phyloP scores from a whole-genome alignment of 768 basidiomycete genomes.

The Termitomyces heimii region DNA sequence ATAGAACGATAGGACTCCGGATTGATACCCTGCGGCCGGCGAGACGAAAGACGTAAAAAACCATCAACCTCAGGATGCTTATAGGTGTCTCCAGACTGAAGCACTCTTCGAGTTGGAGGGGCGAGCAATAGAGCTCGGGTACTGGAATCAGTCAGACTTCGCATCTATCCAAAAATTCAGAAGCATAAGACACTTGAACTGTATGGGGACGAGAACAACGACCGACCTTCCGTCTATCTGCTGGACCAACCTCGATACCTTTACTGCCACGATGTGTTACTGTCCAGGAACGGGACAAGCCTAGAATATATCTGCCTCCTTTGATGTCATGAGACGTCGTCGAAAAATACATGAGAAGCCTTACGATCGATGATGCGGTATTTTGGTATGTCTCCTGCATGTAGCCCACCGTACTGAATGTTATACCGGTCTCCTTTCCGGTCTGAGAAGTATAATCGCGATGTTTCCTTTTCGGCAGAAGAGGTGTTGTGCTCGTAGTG shows the following conservation, averaged over 20 bases:
- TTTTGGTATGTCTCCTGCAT: constrained; percentile 60
- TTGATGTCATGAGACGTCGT: constrained; percentile 44
- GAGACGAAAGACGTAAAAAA: constrained; percentile 53
- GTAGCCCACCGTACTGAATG: constrained; percentile 59
- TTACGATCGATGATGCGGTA: constrained; percentile 56
- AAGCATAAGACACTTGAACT: background rate
- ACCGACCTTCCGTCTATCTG: constrained; percentile 36
- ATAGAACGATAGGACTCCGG: constrained; percentile 51
- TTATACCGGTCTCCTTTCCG: constrained; percentile 62
- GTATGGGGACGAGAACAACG: background rate
- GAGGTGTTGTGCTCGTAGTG: constrained; percentile 19
- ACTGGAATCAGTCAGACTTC: constrained; percentile 51
- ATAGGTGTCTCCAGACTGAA: constrained; percentile 27
- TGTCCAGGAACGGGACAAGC: constrained; percentile 45
- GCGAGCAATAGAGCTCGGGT: constrained; percentile 48
- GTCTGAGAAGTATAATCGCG: constrained; percentile 54
- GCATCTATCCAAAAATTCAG: constrained; percentile 25
- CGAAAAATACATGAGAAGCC: constrained; percentile 16
- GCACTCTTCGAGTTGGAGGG: constrained; percentile 45
- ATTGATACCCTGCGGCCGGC: constrained; percentile 17
- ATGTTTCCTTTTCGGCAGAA: constrained; percentile 15
- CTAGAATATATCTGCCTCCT: constrained; percentile 62
- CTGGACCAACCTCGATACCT: constrained; percentile 53
- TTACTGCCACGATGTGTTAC: constrained; percentile 39
- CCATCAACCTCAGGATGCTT: constrained; percentile 64